These are phyloP conservation scores for Candida michaelii DNA, from an alignment of 805 yeast genomes.

Conservation along the genomic window DNA sequence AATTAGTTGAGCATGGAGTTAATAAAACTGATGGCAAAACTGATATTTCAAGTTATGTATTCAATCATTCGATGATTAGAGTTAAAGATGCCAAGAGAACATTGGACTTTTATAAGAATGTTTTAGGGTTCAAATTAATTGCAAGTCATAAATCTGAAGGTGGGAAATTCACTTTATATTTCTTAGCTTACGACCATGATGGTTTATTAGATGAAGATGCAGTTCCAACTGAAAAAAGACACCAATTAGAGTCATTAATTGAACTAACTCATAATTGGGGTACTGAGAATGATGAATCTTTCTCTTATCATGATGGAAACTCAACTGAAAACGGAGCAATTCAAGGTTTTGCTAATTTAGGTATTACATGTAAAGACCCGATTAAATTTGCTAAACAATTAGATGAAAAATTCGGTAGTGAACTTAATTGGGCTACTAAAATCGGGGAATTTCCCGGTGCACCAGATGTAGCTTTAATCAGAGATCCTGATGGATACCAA, in stretches of 20 bases:
- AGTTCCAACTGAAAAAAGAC: conserved; percentile 14
- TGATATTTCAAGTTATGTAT: conserved; percentile 42
- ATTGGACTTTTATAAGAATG: conserved; percentile 72
- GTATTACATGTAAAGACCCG: conserved; percentile 68
- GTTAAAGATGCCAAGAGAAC: conserved; percentile 81
- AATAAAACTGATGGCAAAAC: conserved; percentile 42
- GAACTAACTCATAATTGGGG: conserved; percentile 97
- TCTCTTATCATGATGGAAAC: conserved; percentile 83
- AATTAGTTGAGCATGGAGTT: conserved; percentile 63
- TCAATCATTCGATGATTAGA: conserved; percentile 93
- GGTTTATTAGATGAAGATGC: conserved; percentile 42
- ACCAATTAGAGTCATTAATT: conserved; percentile 61
- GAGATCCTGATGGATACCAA: conserved; percentile 90
- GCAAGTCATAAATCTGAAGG: conserved; percentile 54
- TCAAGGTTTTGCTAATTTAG: conserved; percentile 86
- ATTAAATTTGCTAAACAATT: conserved; percentile 54
- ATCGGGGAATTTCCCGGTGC: conserved; percentile 57
- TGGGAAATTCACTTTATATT: conserved; percentile 84
- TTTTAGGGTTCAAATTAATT: conserved; percentile 77
- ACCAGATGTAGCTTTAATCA: conserved; percentile 61
- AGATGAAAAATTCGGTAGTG: conserved; percentile 39
- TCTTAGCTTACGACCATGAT: conserved; percentile 68
- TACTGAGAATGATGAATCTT: conserved; percentile 74
- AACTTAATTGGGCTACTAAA: conserved; percentile 56
- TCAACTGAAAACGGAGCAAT: conserved; percentile 51